Base-by-base conservation (phyloP, 495 filamentous ascomycete species). In the Niebla homalea region DNA sequence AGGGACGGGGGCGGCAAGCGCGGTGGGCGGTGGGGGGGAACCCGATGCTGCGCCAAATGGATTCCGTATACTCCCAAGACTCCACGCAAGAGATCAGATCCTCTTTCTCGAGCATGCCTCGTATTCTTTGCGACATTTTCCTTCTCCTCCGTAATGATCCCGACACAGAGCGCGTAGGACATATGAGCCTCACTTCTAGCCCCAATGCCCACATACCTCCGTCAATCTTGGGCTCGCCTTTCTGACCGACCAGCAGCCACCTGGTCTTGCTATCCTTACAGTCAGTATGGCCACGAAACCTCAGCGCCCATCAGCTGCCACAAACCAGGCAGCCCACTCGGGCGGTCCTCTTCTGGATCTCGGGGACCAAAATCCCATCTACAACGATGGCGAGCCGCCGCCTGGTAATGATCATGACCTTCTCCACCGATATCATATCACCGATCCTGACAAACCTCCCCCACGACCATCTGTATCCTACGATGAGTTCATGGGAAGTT, bases 391-490 rank as follows among this genome's bases (percentile, higher is more conserved):
- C 15, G 78, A 83, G 58, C 71, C 75, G 38, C 79, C 85, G 32
- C 77, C 83, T 4, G 66, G 85, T 48, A 83, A 81, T 62, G 87
- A 94, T 64, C 82, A 92, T 43, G 77, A 84, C 48, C 72, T 92
- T 16, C 68, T 87, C 57, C 76, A 73, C 57, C 75, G 76, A 25
- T 87, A 83, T 66, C 72, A 80, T 56, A 76, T 77, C 59, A 70
- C 86, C 59, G 76, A 83, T 54, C 72, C 74, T 52, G 77, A 84
- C 47, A 64, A 67, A 48, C 70, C 71, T 32, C 74, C 78, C 53
- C 64, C 80, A 49, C 84, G 92, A 49, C 85, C 87, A 41, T 96
- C 89, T 19, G 75, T 89, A 43, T 94, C 90, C 29, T 95, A 96
- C 64, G 92, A 97, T 71, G 80, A 89, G 46, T 98, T 97, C 60